phyloP scores from a whole-genome alignment of 2,329 filamentous ascomycete genomes.

The Fusarium heterosporum region DNA sequence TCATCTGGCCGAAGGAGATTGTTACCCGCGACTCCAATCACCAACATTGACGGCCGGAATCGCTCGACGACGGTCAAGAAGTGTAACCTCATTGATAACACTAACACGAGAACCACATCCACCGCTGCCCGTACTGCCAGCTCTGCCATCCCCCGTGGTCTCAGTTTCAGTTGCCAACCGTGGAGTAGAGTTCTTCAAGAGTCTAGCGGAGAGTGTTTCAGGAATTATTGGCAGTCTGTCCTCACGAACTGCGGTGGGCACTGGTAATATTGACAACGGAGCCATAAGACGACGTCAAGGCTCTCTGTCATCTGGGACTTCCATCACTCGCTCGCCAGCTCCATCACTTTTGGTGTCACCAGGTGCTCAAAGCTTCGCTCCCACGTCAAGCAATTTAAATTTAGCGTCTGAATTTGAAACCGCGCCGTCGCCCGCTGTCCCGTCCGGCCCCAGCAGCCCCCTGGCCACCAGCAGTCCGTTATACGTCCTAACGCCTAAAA shows the following conservation, averaged over 20 bases:
- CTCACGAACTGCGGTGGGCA: conserved; percentile 36
- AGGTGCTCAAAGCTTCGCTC: conserved; percentile 28
- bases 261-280: conserved; percentile 23
- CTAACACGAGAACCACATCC: conserved; percentile 19
- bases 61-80: conserved; percentile 46
- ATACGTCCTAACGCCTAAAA: conserved; percentile 48
- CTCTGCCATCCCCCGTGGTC: conserved; percentile 22
- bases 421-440: conserved; percentile 43
- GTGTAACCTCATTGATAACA: conserved; percentile 35
- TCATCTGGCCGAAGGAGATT: conserved; percentile 35
- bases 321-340: conserved; percentile 19
- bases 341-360: conserved; percentile 34
- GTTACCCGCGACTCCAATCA: conserved; percentile 44
- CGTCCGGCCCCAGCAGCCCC: conserved; percentile 40
- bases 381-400: conserved; percentile 35
- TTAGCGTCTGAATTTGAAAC: conserved; percentile 29
- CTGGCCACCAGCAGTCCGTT: conserved; percentile 27
- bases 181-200: conserved; percentile 36
- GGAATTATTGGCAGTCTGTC: conserved; percentile 40
- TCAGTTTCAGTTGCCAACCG: conserved; percentile 37
- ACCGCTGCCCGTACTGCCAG: conserved; percentile 12
- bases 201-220: conserved; percentile 32
- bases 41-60: conserved; percentile 25
- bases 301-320: conserved; percentile 32
- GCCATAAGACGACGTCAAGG: conserved; percentile 28